Percentiles rank a stretch among this genome's conserved stretches.
Conservation (phyloP, 2,329 filamentous ascomycete species). For the Lasiodiplodia sp. region DNA sequence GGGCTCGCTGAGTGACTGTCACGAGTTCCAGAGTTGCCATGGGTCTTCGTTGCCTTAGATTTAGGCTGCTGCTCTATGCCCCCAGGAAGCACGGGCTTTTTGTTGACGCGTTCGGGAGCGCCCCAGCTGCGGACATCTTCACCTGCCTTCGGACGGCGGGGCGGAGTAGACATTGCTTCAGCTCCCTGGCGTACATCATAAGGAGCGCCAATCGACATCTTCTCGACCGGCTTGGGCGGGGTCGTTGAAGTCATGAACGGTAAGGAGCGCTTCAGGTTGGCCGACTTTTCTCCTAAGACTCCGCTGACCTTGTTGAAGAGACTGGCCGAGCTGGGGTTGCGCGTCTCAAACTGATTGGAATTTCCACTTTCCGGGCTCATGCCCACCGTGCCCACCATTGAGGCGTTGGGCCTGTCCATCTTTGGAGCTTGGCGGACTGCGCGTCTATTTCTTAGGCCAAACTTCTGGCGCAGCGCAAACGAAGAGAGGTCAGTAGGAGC, state of each 20-base stretch:
- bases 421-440: background rate
- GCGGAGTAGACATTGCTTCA: background rate
- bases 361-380: background rate
- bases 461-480: background rate
- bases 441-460: background rate
- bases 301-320: background rate
- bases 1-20: background rate
- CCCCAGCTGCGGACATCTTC: constrained; percentile 14
- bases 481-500: background rate
- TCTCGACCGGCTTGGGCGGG: background rate
- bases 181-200: background rate
- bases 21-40: background rate
- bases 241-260: background rate
- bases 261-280: constrained; percentile 5
- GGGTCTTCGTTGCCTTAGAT: background rate
- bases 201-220: background rate
- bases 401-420: background rate
- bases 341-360: too few relatives aligned
- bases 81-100: background rate
- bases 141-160: constrained; percentile 7
- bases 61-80: background rate
- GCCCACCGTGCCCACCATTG: background rate
- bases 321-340: background rate
- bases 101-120: background rate
- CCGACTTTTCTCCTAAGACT: constrained; percentile 2